phyloP scores from a whole-genome alignment of 768 basidiomycete genomes.

The Harrya chromipes region DNA sequence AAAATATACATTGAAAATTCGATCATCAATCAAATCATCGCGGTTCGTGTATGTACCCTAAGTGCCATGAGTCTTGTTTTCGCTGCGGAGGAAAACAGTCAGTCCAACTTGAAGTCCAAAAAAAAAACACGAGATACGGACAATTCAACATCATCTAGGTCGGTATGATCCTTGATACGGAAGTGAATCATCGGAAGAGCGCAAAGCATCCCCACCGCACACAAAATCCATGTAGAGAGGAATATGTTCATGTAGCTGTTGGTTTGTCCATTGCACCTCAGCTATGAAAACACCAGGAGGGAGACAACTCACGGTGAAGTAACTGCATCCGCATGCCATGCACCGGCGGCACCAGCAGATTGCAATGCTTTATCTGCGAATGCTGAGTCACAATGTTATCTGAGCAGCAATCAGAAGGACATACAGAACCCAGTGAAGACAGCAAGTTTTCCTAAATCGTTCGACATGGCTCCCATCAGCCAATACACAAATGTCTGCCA shows the following conservation, averaged over 20 bases:
- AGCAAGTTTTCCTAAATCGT: slow-evolving; percentile 75
- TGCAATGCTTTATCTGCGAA: slow-evolving; percentile 66
- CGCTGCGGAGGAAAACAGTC: slow-evolving; percentile 8
- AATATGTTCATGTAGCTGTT: slow-evolving; percentile 65
- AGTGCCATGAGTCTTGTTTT: slow-evolving; percentile 1
- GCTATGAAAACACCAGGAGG: not conserved
- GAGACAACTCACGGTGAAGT: slow-evolving; percentile 50
- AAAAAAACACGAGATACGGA: slow-evolving; percentile 22
- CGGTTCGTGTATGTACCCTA: not conserved
- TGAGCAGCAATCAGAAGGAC: slow-evolving; percentile 25
- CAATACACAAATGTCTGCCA: slow-evolving; percentile 85
- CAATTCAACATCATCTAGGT: slow-evolving; percentile 51
- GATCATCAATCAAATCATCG: not conserved
- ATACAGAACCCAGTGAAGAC: slow-evolving; percentile 80
- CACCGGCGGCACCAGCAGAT: slow-evolving; percentile 70
- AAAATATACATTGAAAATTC: not conserved
- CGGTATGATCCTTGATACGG: slow-evolving; percentile 61
- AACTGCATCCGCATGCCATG: slow-evolving; percentile 69
- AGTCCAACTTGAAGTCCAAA: not conserved
- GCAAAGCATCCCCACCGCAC: slow-evolving; percentile 59
- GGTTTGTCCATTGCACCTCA: not conserved
- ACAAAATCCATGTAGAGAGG: slow-evolving; percentile 70
- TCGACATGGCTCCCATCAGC: slow-evolving; percentile 85
- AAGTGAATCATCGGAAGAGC: slow-evolving; percentile 74
- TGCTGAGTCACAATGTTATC: not conserved